These are phyloP conservation scores for Asclepias syriaca DNA, from an alignment of 257 asterid species.

Conservation along the genomic window DNA sequence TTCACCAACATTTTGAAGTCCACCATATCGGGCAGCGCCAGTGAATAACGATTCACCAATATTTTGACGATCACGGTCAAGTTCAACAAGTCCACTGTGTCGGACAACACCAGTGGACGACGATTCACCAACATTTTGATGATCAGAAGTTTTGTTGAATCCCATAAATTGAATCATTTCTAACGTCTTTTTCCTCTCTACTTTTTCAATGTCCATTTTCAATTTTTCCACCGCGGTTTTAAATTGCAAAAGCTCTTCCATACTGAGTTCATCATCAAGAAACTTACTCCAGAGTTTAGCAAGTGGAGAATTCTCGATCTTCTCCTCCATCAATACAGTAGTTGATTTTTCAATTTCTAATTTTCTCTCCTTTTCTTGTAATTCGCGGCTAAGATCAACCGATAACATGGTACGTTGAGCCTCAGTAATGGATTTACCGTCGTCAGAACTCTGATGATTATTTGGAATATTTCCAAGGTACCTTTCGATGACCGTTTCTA, in stretches of 20 bases:
- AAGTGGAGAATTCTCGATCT: slow-evolving; percentile 11
- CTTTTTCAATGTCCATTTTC: slow-evolving; percentile 17
- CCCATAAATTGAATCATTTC: neutral
- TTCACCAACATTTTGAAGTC: too few relatives aligned
- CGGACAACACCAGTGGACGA: too few relatives aligned
- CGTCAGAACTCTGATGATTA: neutral
- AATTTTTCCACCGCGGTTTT: slow-evolving; percentile 12
- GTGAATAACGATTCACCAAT: too few relatives aligned
- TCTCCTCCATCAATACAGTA: neutral
- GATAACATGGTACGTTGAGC: neutral
- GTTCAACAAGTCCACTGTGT: too few relatives aligned
- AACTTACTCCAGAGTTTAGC: slow-evolving; percentile 34
- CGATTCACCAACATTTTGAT: neutral
- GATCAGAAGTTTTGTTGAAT: neutral
- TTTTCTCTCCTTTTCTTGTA: neutral
- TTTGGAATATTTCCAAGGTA: neutral
- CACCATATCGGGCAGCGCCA: too few relatives aligned
- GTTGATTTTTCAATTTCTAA: neutral
- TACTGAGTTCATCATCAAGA: slow-evolving; percentile 10
- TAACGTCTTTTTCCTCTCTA: neutral
- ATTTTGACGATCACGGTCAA: too few relatives aligned
- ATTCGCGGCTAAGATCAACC: slow-evolving; percentile 27
- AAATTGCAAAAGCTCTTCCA: slow-evolving; percentile 23
- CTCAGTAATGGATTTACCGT: neutral
- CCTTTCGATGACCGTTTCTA: slow-evolving; percentile 28